phyloP scores from a whole-genome alignment of 805 yeast genomes.

The Teunomyces funiuensis region DNA sequence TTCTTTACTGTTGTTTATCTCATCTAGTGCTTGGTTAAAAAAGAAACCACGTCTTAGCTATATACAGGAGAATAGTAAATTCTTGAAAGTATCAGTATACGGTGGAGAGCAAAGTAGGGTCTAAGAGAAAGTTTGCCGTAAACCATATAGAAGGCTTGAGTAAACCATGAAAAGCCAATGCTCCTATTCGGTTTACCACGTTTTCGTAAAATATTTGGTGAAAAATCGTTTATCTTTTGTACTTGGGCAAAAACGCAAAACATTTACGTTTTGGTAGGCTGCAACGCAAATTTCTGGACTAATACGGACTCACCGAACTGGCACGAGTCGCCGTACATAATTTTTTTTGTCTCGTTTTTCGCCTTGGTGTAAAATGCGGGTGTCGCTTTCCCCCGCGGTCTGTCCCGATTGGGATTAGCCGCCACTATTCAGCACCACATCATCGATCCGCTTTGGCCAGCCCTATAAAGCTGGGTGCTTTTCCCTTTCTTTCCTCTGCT shows the following conservation, averaged over 20 bases:
- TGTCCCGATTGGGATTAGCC: slow-evolving; percentile 4
- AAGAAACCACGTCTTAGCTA: neutral
- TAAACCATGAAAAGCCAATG: neutral
- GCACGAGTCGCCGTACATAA: too few species aligned
- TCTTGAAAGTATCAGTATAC: too few species aligned
- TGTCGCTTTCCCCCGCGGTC: neutral
- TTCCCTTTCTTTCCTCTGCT: neutral
- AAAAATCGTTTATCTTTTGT: too few species aligned
- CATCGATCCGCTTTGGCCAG: neutral
- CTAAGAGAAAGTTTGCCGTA: too few species aligned
- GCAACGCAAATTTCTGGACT: slow-evolving; percentile 2
- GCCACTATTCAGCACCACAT: neutral
- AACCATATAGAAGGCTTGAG: too few species aligned
- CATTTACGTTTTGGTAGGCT: too few species aligned
- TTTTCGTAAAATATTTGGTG: neutral
- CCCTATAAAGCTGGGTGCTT: neutral
- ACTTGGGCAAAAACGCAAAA: too few species aligned
- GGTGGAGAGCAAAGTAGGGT: too few species aligned
- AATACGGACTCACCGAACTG: neutral
- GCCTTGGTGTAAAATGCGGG: neutral
- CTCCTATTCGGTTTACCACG: neutral
- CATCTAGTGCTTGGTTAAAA: neutral
- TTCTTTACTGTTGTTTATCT: slow-evolving; percentile 5
- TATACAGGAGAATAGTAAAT: neutral
- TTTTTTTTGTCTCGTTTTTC: too few species aligned